These are phyloP conservation scores for Nitzschia putrida DNA, from an alignment of 108 stramenopile species.

Conservation along the genomic window DNA sequence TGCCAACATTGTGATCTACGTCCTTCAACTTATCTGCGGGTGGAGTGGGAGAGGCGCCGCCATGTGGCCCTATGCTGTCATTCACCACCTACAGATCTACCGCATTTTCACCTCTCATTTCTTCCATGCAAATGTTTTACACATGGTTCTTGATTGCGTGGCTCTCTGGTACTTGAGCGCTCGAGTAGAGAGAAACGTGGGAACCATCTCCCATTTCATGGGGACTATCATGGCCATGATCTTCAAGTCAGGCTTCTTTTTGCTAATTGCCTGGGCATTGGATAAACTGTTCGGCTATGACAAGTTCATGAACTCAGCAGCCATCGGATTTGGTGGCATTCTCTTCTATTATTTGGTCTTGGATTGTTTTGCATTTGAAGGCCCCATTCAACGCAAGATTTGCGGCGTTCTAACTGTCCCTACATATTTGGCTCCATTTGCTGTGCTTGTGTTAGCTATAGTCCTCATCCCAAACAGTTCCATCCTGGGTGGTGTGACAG, in stretches of 20 bases:
- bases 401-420: constrained; percentile 76
- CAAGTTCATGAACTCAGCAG: constrained; percentile 59
- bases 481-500: constrained; percentile 73
- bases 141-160: constrained; percentile 92
- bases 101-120: constrained; percentile 72
- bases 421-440: constrained; percentile 79
- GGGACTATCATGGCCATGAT: constrained; percentile 66
- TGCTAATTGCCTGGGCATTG: constrained; percentile 47
- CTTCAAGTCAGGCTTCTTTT: constrained; percentile 55
- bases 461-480: constrained; percentile 77
- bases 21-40: no score
- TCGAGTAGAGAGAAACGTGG: constrained; percentile 65
- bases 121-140: constrained; percentile 86
- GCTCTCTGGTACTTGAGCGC: constrained; percentile 65
- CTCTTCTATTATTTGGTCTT: constrained; percentile 80
- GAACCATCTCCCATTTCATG: constrained; percentile 53
- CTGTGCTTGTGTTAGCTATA: constrained; percentile 63
- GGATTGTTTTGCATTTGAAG: constrained; percentile 55
- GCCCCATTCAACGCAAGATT: constrained; percentile 47
- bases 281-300: constrained; percentile 48
- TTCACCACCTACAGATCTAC: constrained; percentile 28
- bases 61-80: no score
- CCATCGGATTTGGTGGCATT: constrained; percentile 81
- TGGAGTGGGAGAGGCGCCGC: no score
- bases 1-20: no score